Conservation (phyloP, 1,284 basidiomycete genomes). For the Hymenochaete sp. region DNA sequence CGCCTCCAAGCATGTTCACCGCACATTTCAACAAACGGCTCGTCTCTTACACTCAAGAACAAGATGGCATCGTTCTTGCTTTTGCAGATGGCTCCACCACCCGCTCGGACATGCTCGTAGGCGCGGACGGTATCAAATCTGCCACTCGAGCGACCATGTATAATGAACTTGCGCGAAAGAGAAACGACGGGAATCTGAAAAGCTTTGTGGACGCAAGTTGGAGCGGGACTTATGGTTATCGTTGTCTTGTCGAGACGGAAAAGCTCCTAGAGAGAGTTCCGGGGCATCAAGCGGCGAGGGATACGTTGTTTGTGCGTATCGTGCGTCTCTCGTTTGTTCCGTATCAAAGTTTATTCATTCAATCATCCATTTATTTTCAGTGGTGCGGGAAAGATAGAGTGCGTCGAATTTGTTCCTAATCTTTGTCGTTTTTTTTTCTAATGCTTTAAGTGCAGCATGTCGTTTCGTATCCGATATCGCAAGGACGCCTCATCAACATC, state of each 20-base stretch:
- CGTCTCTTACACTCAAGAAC: conserved; percentile 18
- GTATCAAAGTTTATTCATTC: background rate
- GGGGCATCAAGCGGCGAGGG: conserved; percentile 27
- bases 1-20: conserved; percentile 21
- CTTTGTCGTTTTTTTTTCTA: conserved; percentile 22
- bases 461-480: conserved; percentile 24
- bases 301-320: conserved; percentile 14
- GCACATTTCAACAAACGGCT: conserved; percentile 30
- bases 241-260: conserved; percentile 29
- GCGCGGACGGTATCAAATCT: conserved; percentile 38
- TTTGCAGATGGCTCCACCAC: conserved; percentile 32
- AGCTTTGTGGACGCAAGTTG: conserved; percentile 29
- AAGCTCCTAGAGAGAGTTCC: conserved; percentile 29
- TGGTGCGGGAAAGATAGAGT: conserved; percentile 39
- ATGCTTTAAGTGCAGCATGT: conserved; percentile 25
- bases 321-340: background rate
- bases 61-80: conserved; percentile 22
- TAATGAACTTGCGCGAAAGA: conserved; percentile 20
- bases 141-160: conserved; percentile 30
- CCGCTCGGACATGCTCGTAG: conserved; percentile 35
- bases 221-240: conserved; percentile 37
- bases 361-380: conserved; percentile 22
- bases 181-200: conserved; percentile 7
- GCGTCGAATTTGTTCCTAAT: conserved; percentile 19
- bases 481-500: conserved; percentile 22